Conservation (phyloP, 2,329 filamentous ascomycete genomes). For the Phialemonium atrogriseum region DNA sequence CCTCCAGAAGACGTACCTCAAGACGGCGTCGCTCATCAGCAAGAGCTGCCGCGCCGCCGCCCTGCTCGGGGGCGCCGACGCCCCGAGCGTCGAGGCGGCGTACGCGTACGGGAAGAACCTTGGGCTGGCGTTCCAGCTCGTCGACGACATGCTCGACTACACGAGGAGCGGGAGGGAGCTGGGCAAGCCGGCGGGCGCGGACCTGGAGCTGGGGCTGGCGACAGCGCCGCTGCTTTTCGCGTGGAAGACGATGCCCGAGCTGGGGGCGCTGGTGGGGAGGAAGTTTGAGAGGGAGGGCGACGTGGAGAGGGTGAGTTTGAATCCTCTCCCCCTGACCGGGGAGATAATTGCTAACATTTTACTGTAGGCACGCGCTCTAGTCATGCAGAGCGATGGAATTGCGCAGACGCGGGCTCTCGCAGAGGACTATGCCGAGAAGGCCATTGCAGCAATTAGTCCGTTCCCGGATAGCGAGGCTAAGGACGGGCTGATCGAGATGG, state of each 20-base stretch:
- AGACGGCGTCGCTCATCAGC: constrained; percentile 90
- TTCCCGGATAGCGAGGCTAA: constrained; percentile 97
- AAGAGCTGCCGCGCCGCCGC: constrained; percentile 91
- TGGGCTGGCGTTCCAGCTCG: constrained; percentile 90
- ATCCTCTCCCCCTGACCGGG: too few relatives aligned
- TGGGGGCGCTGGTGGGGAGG: constrained; percentile 82
- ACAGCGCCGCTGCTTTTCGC: constrained; percentile 93
- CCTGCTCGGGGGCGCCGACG: constrained; percentile 67
- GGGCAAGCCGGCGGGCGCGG: constrained; percentile 90
- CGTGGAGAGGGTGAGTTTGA: constrained; percentile 62
- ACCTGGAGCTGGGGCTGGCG: constrained; percentile 85
- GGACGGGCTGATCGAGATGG: constrained; percentile 86
- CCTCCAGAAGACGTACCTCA: constrained; percentile 95
- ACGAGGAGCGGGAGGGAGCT: constrained; percentile 77
- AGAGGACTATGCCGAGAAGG: constrained; percentile 82
- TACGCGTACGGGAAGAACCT: constrained; percentile 91
- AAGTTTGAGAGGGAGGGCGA: constrained; percentile 83
- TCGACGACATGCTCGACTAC: constrained; percentile 97
- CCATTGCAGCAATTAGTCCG: constrained; percentile 69
- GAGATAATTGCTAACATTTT: constrained; percentile 8
- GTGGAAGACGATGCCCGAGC: constrained; percentile 79
- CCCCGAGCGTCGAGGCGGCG: constrained; percentile 77
- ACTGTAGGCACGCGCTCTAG: constrained; percentile 72
- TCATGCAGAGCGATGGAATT: constrained; percentile 75
- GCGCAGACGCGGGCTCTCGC: constrained; percentile 87